phyloP scores from a whole-genome alignment of 2,329 filamentous ascomycete species.

The Aspergillus jensenii region DNA sequence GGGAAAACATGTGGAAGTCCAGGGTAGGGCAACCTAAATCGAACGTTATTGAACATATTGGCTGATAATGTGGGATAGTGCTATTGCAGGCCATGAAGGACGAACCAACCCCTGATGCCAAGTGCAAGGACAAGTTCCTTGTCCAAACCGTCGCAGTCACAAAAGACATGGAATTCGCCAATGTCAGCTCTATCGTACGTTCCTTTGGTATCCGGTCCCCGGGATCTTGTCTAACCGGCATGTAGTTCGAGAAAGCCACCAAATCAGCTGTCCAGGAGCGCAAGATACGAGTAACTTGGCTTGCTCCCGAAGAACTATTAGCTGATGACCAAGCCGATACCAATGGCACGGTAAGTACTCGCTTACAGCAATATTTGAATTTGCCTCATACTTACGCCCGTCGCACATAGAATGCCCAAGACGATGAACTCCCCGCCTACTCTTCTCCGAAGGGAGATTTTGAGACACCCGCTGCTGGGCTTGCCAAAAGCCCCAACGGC shows the following conservation, averaged over 20 bases:
- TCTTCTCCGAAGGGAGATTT: constrained; percentile 54
- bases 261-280: constrained; percentile 83
- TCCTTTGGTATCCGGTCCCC: constrained; percentile 1
- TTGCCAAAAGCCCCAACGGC: constrained; percentile 40
- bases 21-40: constrained; percentile 56
- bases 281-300: constrained; percentile 91
- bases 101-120: constrained; percentile 79
- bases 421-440: constrained; percentile 54
- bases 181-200: constrained; percentile 76
- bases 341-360: constrained; percentile 38
- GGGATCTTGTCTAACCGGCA: constrained; percentile 6
- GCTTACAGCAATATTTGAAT: background rate
- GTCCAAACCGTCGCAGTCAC: constrained; percentile 88
- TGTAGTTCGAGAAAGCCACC: constrained; percentile 71
- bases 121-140: constrained; percentile 96
- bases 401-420: constrained; percentile 26
- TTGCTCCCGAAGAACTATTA: constrained; percentile 59
- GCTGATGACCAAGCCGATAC: constrained; percentile 25
- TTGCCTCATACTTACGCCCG: constrained; percentile 9
- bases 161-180: constrained; percentile 78
- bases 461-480: constrained; percentile 45
- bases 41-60: constrained; percentile 2
- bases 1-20: constrained; percentile 85
- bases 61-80: constrained; percentile 55
- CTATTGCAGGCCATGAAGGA: constrained; percentile 97